Base-by-base conservation (phyloP, 1,284 basidiomycete genomes). In the Cryptococcus floricola region DNA sequence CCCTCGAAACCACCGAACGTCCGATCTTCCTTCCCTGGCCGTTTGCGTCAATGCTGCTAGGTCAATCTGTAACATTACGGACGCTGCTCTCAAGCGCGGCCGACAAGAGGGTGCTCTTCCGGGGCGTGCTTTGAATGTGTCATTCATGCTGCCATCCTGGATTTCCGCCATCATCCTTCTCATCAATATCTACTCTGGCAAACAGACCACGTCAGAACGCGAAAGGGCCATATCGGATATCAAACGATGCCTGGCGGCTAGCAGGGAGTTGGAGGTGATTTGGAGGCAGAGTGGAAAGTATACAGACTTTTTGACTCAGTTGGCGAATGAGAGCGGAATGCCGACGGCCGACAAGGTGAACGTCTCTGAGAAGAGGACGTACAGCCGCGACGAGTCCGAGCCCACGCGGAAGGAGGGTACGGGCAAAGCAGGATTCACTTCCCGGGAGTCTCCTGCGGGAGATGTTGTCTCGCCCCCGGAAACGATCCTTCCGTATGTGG, bases 41-140 rank as follows among this genome's bases (percentile, higher is more conserved):
- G 90, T 92, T 49, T 91, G 89, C 70, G 86, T 86, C 16, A 91
- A 89, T 59, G 89, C 89, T 1, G 87, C 89, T 0, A 80, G 89
- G n/a, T 85, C 86, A 3, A 88, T 85, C 58, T 84, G 82, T 42
- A 88, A 88, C 66, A 81, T 91, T 34, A 77, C 86, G 23, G 85
- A 89, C 61, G 67, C 69, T 2, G 62, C 71, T 6, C 58, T 73
- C n/a, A 62, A 65, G n/a, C 62, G 75, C 18, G 66, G 70, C 6
- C 58, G 70, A 39, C 61, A 62, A 39, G 48, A 48, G 7, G 68
- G 71, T 48, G 56, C 59, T 10, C 76, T 81, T 10, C 81, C 79
- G 31, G 72, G 81, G 16, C 80, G 81, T 42, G 58, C 60, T 16
- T 63, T 77, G 37, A 57, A 59, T 18, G 59, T 67, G 28, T 49